Evolutionary conservation across 106 monocot species (phyloP), one percentile per base, ranked within the genome.

Genomic region (Posidonia australis): DNA sequence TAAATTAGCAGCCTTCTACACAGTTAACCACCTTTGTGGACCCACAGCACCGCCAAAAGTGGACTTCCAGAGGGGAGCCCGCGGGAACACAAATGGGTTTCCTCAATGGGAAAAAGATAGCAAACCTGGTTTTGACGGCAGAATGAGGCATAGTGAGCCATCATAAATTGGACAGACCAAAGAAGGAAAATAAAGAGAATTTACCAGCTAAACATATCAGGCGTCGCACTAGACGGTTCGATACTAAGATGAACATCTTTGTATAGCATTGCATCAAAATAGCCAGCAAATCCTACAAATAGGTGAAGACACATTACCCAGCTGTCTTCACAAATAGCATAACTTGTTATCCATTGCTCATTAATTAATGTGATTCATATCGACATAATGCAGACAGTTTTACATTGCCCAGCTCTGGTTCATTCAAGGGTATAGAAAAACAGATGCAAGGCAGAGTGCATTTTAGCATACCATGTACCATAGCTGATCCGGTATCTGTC

Each of bases 141-240:
- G 19, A 31, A 31, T 20, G 13, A n/a, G n/a, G 27, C 13, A 51
- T 10, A 28, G 26, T 24, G 25, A 21, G 18, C 45, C 4, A 45
- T 1, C 43, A 67, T 27, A 9, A 54, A 0, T 5, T 1, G 5
- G 9, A 67, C 18, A 11, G 18, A 46, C 44, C 6, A 3, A 0
- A 71, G 1, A 19, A 61, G 43, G 5, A 3, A 45, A 13, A 45
- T 11, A 0, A 25, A 19, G 44, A 64, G 10, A 16, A 2, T 43
- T 18, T 86, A 94, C 94, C 90, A 94, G 74, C 94, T 94, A 69
- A 94, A 94, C 93, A 94, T 89, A 55, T 86, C 82, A 48, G 89
- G 85, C 41, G 93, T 94, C 48, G 93, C 80, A 27, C 47, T 89
- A 22, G 77, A 78, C 69, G 93, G 93, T 58, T 86, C 89, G 17